A percentile compares a stretch with the other conserved stretches of the same genome.
These are phyloP conservation scores for Exophiala calicioides DNA, from an alignment of 2,329 filamentous ascomycete species.

Conservation along the genomic window DNA sequence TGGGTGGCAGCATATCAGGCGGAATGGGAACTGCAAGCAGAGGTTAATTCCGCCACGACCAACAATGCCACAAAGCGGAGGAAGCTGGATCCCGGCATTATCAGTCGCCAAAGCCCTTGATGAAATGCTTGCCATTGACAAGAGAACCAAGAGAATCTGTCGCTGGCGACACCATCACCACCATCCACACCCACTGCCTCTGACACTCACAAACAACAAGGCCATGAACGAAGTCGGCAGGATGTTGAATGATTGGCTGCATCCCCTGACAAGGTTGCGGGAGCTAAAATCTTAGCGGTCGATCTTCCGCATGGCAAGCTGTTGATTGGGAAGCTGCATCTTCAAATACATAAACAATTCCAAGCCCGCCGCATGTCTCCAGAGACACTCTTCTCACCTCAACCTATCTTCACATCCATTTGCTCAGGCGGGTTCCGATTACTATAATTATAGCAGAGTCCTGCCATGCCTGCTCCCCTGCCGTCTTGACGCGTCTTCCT, in stretches of 20 bases:
- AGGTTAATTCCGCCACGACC: neutral
- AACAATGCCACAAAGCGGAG: constrained; percentile 10
- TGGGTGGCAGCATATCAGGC: constrained; percentile 32
- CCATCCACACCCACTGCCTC: too few species aligned
- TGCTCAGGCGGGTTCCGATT: too few species aligned
- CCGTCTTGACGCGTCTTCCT: constrained; percentile 7
- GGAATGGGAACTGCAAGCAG: constrained; percentile 24
- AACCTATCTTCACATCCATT: too few species aligned
- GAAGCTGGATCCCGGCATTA: constrained; percentile 5
- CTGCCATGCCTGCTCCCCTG: too few species aligned
- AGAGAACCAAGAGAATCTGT: too few species aligned
- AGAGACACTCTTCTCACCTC: neutral
- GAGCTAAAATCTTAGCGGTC: constrained; percentile 24
- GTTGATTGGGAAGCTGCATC: constrained; percentile 6
- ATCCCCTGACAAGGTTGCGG: neutral
- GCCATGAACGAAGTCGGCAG: neutral
- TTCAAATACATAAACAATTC: constrained; percentile 21
- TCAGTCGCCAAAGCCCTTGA: neutral
- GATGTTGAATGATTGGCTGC: neutral
- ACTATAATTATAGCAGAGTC: too few species aligned
- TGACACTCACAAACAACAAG: too few species aligned
- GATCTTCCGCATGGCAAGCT: constrained; percentile 14
- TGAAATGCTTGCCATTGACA: neutral
- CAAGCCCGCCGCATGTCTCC: constrained; percentile 5
- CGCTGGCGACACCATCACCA: too few species aligned